Percentiles rank a stretch among this genome's conserved stretches.
These are phyloP conservation scores for Fraxinus greggii DNA, from an alignment of 305 asterid genomes.

Conservation along the genomic window DNA sequence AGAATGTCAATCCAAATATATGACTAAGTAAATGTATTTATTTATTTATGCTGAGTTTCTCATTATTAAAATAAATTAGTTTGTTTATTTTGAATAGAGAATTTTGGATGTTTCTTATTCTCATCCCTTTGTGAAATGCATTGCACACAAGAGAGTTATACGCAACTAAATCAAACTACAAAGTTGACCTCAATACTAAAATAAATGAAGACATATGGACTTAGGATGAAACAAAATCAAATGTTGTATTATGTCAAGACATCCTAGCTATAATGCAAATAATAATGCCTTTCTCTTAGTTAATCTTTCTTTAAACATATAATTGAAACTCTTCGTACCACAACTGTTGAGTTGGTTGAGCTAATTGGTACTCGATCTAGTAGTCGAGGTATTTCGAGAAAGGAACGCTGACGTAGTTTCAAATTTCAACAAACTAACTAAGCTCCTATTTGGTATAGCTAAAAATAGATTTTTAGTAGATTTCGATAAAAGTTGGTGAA, in stretches of 20 bases:
- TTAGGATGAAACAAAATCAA: neutral
- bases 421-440: neutral
- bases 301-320: neutral
- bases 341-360: neutral
- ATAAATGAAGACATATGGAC: neutral
- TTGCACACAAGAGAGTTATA: neutral
- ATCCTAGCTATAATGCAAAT: neutral
- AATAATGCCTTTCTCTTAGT: neutral
- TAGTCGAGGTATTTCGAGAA: neutral
- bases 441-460: neutral
- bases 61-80: neutral
- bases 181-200: neutral
- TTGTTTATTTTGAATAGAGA: neutral
- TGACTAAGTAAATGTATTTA: neutral
- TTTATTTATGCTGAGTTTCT: neutral
- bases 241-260: neutral
- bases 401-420: neutral
- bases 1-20: neutral
- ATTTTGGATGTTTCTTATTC: neutral
- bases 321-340: neutral
- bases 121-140: neutral
- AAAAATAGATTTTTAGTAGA: too few species aligned
- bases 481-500: too few species aligned
- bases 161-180: neutral
- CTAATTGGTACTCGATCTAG: neutral